Evolutionary conservation across 2,329 filamentous ascomycete species (phyloP).

Genomic region (Catunica adiposa): DNA sequence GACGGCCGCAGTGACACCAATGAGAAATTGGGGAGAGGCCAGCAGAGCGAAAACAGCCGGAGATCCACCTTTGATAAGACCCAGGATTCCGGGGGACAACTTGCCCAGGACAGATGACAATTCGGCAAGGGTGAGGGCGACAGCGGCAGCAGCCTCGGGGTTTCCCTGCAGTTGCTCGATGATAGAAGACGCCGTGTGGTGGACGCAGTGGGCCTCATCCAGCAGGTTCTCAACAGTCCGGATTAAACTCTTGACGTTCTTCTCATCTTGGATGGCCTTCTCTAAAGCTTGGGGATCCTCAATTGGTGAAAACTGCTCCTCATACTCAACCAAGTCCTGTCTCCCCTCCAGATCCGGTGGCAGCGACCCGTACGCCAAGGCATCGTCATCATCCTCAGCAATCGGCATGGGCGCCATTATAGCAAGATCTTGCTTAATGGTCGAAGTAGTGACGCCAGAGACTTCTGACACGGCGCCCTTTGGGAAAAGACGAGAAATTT

Average conservation of each 20-base stretch:
- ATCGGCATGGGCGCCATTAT: not conserved
- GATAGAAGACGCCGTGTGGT: slow-evolving; percentile 66
- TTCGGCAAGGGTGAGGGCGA: slow-evolving; percentile 82
- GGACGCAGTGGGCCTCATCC: slow-evolving; percentile 75
- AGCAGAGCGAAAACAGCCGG: slow-evolving; percentile 77
- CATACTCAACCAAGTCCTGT: slow-evolving; percentile 24
- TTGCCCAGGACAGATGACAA: slow-evolving; percentile 69
- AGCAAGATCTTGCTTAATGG: not conserved
- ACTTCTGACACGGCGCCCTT: slow-evolving; percentile 18
- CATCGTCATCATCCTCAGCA: slow-evolving; percentile 54
- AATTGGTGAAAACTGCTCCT: slow-evolving; percentile 1
- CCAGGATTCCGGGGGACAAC: slow-evolving; percentile 66
- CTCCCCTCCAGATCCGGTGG: slow-evolving; percentile 47
- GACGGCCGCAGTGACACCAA: slow-evolving; percentile 73
- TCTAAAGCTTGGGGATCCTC: slow-evolving; percentile 31
- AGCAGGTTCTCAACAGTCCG: slow-evolving; percentile 59
- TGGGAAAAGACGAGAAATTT: slow-evolving; percentile 18
- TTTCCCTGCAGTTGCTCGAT: slow-evolving; percentile 55
- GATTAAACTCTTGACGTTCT: slow-evolving; percentile 44
- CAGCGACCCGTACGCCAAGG: slow-evolving; percentile 76
- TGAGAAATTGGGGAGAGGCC: slow-evolving; percentile 82
- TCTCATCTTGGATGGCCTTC: slow-evolving; percentile 29
- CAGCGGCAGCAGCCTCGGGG: slow-evolving; percentile 82
- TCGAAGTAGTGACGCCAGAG: slow-evolving; percentile 19
- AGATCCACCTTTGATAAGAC: slow-evolving; percentile 60